Evolutionary conservation across 164 flowering plant species (phyloP).

Genomic region (Tinospora cordifolia): DNA sequence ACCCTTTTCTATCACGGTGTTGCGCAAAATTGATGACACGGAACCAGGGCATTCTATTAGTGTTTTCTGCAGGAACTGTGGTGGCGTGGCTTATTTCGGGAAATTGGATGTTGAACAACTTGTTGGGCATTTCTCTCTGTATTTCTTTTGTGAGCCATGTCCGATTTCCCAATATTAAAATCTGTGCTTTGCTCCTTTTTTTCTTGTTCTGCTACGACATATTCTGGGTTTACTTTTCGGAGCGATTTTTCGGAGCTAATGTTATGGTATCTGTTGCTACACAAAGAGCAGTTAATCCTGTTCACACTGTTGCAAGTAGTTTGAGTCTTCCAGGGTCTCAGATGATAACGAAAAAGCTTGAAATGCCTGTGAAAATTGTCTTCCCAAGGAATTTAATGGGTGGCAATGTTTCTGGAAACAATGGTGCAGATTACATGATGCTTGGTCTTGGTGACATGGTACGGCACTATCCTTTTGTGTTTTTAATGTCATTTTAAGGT

Average conservation of each 20-base stretch:
- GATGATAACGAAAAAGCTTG: slow-evolving; percentile 77
- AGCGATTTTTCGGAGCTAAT: slow-evolving; percentile 90
- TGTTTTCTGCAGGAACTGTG: slow-evolving; percentile 43
- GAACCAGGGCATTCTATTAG: slow-evolving; percentile 48
- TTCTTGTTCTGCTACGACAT: slow-evolving; percentile 88
- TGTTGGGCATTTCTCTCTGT: slow-evolving; percentile 84
- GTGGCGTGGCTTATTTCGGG: slow-evolving; percentile 85
- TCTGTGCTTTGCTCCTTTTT: slow-evolving; percentile 83
- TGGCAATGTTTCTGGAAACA: slow-evolving; percentile 48
- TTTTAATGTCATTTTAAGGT: slow-evolving; percentile 2
- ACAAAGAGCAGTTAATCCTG: slow-evolving; percentile 89
- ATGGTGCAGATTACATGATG: slow-evolving; percentile 74
- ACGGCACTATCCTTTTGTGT: slow-evolving; percentile 18
- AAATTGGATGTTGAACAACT: slow-evolving; percentile 82
- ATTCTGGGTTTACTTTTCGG: slow-evolving; percentile 97
- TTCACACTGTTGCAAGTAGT: slow-evolving; percentile 82
- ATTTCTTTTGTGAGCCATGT: slow-evolving; percentile 95
- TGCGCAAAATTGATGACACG: slow-evolving; percentile 76
- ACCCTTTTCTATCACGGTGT: slow-evolving; percentile 66
- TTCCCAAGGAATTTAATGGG: slow-evolving; percentile 82
- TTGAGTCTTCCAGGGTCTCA: slow-evolving; percentile 91
- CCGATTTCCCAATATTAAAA: slow-evolving; percentile 87
- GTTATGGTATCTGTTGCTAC: slow-evolving; percentile 98
- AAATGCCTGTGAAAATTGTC: slow-evolving; percentile 87
- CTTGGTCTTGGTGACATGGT: slow-evolving; percentile 99